Percentiles rank a stretch among this genome's conserved stretches.
Evolutionary conservation across 345 rosid species (phyloP).

Genomic region (Linum tenue): DNA sequence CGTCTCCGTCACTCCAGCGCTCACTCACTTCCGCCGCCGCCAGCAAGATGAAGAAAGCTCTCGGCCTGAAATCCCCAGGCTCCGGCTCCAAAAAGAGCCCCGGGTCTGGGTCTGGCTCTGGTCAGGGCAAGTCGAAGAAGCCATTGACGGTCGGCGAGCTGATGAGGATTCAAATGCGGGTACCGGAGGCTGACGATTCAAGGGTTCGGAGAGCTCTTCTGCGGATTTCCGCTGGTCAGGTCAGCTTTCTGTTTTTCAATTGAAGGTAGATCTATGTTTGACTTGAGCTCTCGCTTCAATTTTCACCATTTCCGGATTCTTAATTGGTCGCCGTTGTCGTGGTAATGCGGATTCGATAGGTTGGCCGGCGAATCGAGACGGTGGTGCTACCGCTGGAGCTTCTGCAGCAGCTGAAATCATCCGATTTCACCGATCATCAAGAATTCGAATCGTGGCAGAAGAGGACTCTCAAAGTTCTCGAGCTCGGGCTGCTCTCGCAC

Average conservation of each 20-base stretch:
- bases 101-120: conserved; percentile 51
- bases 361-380: conserved; percentile 78
- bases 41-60: conserved; percentile 87
- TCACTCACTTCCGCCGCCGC: conserved; percentile 91
- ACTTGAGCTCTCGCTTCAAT: not conserved
- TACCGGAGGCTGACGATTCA: conserved; percentile 67
- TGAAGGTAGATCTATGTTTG: not conserved
- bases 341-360: conserved; percentile 27
- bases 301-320: no score
- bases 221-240: conserved; percentile 87
- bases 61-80: conserved; percentile 71
- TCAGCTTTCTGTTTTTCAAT: conserved; percentile 11
- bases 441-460: conserved; percentile 84
- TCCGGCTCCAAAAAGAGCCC: conserved; percentile 61
- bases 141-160: conserved; percentile 80
- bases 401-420: conserved; percentile 78
- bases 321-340: not conserved
- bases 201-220: conserved; percentile 81
- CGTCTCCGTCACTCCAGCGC: conserved; percentile 50
- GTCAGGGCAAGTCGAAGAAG: conserved; percentile 44
- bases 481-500: conserved; percentile 79
- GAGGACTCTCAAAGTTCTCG: conserved; percentile 76
- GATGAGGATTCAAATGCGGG: conserved; percentile 86
- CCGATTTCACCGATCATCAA: conserved; percentile 82
- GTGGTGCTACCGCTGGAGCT: conserved; percentile 85